These are phyloP conservation scores for Penicillium sp. DNA, from an alignment of 2,329 filamentous ascomycete species.

Conservation along the genomic window DNA sequence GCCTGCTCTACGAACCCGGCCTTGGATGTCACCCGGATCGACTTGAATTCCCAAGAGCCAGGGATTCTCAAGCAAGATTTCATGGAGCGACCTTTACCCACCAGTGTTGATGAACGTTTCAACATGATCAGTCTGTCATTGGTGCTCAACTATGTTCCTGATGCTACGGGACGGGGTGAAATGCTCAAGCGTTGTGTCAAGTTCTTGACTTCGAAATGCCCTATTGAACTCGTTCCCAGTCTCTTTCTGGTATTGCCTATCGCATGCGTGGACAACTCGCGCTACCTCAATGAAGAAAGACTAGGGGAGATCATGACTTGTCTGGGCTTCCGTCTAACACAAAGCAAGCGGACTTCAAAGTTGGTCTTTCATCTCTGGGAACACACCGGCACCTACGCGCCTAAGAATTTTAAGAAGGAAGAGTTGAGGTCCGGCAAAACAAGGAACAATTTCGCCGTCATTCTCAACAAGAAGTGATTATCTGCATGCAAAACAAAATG, in stretches of 20 bases:
- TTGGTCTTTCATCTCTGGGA: constrained; percentile 88
- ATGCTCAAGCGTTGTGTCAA: constrained; percentile 77
- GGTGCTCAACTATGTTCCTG: constrained; percentile 91
- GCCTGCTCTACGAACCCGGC: constrained; percentile 71
- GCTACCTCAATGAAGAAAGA: constrained; percentile 75
- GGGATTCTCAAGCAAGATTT: constrained; percentile 86
- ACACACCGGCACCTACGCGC: constrained; percentile 39
- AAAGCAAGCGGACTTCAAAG: constrained; percentile 75
- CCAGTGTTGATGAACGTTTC: constrained; percentile 62
- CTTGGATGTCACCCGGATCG: constrained; percentile 79
- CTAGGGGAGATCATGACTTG: constrained; percentile 71
- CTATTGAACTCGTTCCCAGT: constrained; percentile 45
- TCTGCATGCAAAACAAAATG: not conserved
- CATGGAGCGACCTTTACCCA: constrained; percentile 78
- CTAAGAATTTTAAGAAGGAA: constrained; percentile 63
- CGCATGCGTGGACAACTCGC: constrained; percentile 84
- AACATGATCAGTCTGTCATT: constrained; percentile 89
- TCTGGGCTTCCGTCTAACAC: constrained; percentile 68
- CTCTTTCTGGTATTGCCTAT: constrained; percentile 88
- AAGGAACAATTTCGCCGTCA: constrained; percentile 89
- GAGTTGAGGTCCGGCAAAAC: constrained; percentile 72
- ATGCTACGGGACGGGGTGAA: constrained; percentile 69
- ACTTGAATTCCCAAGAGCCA: constrained; percentile 80
- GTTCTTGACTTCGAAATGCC: constrained; percentile 57
- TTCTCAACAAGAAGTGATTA: constrained; percentile 49